Base-by-base conservation (phyloP, 2,329 filamentous ascomycete genomes). In the Lomentospora prolificans region DNA sequence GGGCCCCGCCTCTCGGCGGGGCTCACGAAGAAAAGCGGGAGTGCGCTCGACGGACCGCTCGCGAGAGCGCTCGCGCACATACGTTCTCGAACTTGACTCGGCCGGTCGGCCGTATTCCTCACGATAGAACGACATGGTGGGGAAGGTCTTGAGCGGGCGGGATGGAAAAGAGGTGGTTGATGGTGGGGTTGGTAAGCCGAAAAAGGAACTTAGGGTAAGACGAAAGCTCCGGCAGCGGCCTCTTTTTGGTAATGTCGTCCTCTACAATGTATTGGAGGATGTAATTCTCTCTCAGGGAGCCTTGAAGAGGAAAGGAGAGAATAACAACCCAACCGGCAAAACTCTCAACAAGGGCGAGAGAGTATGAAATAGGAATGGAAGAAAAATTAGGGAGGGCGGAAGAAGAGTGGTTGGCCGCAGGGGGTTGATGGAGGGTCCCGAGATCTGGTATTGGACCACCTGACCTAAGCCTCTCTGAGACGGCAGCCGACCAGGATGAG, bases 21-120 rank as follows among this genome's bases (percentile, higher is more conserved):
- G 65, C 2, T 79, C 75, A 52, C 77, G 74, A 57, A 82, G 65
- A 62, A 81, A 81, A 54, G 72, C 69, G 2, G 76, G 77, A 31
- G 53, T 55, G 27, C 53, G 53, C 30, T 55, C 39, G 36, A 30
- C 36, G 17, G 53, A 55, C n/a, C 36, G 53, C 25, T 44, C 44
- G 41, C 53, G 53, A 7, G 41, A 44, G n/a, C 41, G 53, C 27
- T 50, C 53, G 27, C 33, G 24, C 24, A 54, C 36, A 10, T 31
- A 50, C 2, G 30, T 24, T n/a, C 50, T 33, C 12, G 14, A 14
- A 8, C 50, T 44, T 22, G 44, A 3, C 44, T 48, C 44, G 44
- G 22, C 9, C 3, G 44, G 44, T 22, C 44, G 44, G 19, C 28
- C 41, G 10, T 44, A 39, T 9, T 50, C 53, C 7, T 55, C 53